A percentile compares a stretch with the other conserved stretches of the same genome.
Evolutionary conservation across 2,329 filamentous ascomycete species (phyloP).

Genomic region (Phoma sp.): DNA sequence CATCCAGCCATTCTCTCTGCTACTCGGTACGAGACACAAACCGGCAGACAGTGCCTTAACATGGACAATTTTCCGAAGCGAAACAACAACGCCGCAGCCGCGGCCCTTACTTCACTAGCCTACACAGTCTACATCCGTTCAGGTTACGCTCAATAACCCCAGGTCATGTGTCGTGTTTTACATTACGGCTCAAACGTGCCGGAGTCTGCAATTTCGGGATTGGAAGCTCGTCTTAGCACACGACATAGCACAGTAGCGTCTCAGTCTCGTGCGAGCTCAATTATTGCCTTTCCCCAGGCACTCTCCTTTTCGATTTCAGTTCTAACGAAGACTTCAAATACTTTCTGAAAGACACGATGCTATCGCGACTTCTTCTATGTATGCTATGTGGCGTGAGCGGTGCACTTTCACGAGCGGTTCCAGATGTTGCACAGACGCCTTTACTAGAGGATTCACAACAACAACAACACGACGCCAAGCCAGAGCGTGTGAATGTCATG

Average conservation of each 20-base stretch:
- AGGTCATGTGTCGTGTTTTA: constrained; percentile 6
- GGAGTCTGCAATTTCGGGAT: not conserved
- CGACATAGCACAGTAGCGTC: constrained; percentile 7
- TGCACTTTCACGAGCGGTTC: not conserved
- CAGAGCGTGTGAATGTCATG: not conserved
- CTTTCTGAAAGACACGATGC: not conserved
- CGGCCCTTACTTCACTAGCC: constrained; percentile 1
- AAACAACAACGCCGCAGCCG: constrained; percentile 15
- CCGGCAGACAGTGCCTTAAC: not conserved
- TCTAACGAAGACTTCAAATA: not conserved
- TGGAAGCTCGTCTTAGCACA: constrained; percentile 2
- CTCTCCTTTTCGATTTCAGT: too few relatives aligned
- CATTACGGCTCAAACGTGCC: not conserved
- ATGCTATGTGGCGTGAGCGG: not conserved
- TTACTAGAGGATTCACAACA: not conserved
- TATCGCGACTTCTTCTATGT: not conserved
- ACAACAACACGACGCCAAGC: not conserved
- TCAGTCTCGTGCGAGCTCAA: not conserved
- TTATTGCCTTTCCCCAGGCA: too few relatives aligned
- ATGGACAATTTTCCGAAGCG: not conserved
- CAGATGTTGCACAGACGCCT: not conserved
- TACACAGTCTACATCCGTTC: constrained; percentile 1
- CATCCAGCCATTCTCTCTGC: not conserved
- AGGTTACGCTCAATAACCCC: constrained; percentile 3
- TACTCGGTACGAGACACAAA: not conserved